These are phyloP conservation scores for Amaranthus hypochondriacus DNA, from an alignment of 148 eudicot genomes.

Conservation along the genomic window DNA sequence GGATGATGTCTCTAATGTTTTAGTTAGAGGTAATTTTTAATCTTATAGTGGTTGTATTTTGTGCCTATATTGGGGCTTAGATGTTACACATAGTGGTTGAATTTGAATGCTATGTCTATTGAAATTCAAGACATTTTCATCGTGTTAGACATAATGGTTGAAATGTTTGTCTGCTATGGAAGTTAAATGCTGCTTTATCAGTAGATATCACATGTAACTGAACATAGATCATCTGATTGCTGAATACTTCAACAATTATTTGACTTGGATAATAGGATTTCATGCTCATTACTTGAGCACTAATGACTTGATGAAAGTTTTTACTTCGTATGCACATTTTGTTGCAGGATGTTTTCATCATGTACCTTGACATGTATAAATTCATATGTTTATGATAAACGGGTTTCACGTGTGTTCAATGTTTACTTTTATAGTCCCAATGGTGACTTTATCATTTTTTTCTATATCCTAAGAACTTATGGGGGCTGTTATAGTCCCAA, in stretches of 20 bases:
- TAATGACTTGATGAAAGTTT: neutral
- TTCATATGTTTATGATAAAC: neutral
- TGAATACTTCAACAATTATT: neutral
- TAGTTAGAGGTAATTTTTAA: conserved; percentile 61
- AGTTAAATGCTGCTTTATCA: no score
- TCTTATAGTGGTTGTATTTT: conserved; percentile 1
- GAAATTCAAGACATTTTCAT: neutral
- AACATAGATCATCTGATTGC: neutral
- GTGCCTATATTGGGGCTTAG: no score
- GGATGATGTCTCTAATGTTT: conserved; percentile 67
- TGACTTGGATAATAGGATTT: neutral
- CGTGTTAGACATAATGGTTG: neutral
- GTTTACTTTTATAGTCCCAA: neutral
- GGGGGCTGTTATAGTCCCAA: neutral
- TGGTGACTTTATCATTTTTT: no score
- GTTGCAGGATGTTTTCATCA: neutral
- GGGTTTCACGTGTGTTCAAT: neutral
- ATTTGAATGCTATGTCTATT: neutral
- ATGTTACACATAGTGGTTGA: no score
- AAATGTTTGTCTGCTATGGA: neutral
- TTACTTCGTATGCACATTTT: neutral
- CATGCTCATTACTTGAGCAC: neutral
- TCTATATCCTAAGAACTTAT: no score
- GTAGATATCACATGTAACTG: neutral
- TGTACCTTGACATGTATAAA: neutral